These are phyloP conservation scores for Leccinellum albellum DNA, from an alignment of 768 basidiomycete genomes.

Conservation along the genomic window DNA sequence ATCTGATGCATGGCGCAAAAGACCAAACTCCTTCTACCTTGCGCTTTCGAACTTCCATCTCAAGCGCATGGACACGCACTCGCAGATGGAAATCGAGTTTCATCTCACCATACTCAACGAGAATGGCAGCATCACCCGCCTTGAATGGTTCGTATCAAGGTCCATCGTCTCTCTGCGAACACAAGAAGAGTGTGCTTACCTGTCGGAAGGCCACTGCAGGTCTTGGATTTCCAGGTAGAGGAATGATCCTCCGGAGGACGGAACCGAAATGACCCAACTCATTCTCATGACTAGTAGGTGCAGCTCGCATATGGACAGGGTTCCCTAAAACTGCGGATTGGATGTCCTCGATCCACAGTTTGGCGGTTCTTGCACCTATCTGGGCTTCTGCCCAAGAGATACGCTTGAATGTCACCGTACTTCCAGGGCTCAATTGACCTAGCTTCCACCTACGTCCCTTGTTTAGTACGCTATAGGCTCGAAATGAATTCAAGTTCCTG, in stretches of 20 bases:
- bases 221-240: conserved; percentile 9
- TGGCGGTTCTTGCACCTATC: conserved; percentile 18
- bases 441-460: conserved; percentile 54
- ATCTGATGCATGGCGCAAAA: conserved; percentile 54
- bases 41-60: conserved; percentile 35
- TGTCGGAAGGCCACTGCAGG: conserved; percentile 50
- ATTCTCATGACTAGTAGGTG: not conserved
- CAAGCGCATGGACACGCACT: conserved; percentile 56
- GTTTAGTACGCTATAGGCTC: not conserved
- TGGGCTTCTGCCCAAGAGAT: conserved; percentile 43
- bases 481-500: not conserved
- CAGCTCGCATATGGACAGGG: not conserved
- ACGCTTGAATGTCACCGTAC: conserved; percentile 49
- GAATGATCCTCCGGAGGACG: conserved; percentile 12
- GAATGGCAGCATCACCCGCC: conserved; percentile 63
- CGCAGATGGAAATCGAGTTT: conserved; percentile 49
- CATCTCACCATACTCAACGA: conserved; percentile 61
- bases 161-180: not conserved
- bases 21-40: conserved; percentile 36
- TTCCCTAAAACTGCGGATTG: conserved; percentile 2
- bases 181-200: conserved; percentile 28
- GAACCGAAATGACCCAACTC: not conserved
- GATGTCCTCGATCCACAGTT: conserved; percentile 32
- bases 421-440: conserved; percentile 60
- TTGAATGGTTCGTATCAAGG: conserved; percentile 16